Conservation (phyloP, 202 grass and related monocot species). For the Setaria viridis region DNA sequence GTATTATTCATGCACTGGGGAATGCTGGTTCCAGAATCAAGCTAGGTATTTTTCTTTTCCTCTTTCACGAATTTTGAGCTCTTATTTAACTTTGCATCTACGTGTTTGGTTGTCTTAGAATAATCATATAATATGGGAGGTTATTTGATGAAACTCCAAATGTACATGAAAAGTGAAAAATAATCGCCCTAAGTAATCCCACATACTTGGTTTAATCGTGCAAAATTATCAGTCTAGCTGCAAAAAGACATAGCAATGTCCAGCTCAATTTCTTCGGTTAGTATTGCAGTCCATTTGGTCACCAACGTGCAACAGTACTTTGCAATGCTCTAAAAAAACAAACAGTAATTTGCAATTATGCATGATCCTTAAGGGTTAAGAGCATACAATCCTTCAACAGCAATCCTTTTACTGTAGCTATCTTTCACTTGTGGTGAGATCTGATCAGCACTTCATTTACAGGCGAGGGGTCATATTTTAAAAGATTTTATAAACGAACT, state of each 20-base stretch:
- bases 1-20: constrained; percentile 89
- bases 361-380: constrained; percentile 6
- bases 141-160: constrained; percentile 4
- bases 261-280: not conserved
- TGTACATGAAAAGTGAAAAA: not conserved
- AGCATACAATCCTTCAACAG: not conserved
- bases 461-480: constrained; percentile 86
- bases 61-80: not conserved
- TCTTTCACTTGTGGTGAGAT: not conserved
- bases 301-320: not conserved
- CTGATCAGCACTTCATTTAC: constrained; percentile 38
- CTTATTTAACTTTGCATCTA: not conserved
- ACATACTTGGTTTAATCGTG: not conserved
- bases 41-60: constrained; percentile 53
- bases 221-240: not conserved
- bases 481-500: constrained; percentile 83
- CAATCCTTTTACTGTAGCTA: not conserved
- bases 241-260: constrained; percentile 5
- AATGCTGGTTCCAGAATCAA: constrained; percentile 77
- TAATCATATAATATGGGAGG: not conserved
- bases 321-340: not conserved
- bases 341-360: not conserved
- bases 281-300: not conserved
- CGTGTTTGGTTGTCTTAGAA: not conserved
- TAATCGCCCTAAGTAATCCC: not conserved